These are phyloP conservation scores for Austroboletus novae-zelandiae DNA, from an alignment of 1,284 basidiomycete genomes.

Conservation along the genomic window DNA sequence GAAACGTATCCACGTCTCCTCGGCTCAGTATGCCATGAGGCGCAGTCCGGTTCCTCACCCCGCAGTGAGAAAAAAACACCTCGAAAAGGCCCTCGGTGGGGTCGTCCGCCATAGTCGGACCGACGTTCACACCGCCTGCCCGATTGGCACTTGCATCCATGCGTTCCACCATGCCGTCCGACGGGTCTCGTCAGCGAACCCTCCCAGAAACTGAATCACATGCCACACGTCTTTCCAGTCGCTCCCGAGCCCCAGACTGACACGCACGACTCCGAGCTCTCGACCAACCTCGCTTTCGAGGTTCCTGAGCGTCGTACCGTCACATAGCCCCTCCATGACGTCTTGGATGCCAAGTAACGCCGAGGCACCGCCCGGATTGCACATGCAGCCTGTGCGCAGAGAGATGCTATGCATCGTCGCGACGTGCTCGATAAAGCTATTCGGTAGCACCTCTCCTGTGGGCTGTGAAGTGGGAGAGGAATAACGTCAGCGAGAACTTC, in stretches of 20 bases:
- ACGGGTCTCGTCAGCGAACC: slow-evolving; percentile 43
- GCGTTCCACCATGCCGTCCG: slow-evolving; percentile 45
- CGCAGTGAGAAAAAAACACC: no score
- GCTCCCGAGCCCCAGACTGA: slow-evolving; percentile 73
- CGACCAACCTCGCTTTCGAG: slow-evolving; percentile 61
- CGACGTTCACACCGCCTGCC: slow-evolving; percentile 26
- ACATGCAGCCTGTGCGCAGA: slow-evolving; percentile 80
- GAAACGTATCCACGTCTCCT: no score
- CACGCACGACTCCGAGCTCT: slow-evolving; percentile 71
- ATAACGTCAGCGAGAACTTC: background rate
- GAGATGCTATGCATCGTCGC: slow-evolving; percentile 66
- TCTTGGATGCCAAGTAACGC: slow-evolving; percentile 63
- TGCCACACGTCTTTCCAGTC: slow-evolving; percentile 73
- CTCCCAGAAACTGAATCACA: slow-evolving; percentile 56
- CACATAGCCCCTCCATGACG: slow-evolving; percentile 63
- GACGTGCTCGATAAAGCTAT: slow-evolving; percentile 67
- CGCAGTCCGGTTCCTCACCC: no score
- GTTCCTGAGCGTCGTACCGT: slow-evolving; percentile 57
- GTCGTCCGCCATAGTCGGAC: no score
- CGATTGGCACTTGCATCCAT: slow-evolving; percentile 29
- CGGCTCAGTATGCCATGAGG: no score
- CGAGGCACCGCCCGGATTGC: slow-evolving; percentile 78
- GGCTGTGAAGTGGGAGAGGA: slow-evolving; percentile 40
- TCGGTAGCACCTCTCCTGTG: slow-evolving; percentile 61
- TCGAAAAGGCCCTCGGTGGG: no score